Conservation (phyloP, 768 basidiomycete species). For the Mycena chlorophos region DNA sequence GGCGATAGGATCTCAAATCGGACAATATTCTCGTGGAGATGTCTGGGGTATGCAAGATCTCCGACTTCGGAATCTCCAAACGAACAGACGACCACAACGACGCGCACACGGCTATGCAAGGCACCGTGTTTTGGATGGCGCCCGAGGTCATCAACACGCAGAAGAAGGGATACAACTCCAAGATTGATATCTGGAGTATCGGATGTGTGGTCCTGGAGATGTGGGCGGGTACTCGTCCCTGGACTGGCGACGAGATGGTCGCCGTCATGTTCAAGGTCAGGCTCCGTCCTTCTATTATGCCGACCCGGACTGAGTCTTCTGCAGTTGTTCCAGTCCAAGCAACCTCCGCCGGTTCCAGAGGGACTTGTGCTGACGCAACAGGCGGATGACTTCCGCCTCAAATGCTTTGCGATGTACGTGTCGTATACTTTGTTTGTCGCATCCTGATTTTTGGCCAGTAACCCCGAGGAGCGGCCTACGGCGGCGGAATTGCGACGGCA, state of each 20-base stretch:
- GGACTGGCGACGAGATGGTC: slow-evolving; percentile 87
- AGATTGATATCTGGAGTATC: slow-evolving; percentile 98
- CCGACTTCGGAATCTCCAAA: slow-evolving; percentile 99
- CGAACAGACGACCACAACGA: slow-evolving; percentile 84
- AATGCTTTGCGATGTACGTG: slow-evolving; percentile 86
- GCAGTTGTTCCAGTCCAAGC: slow-evolving; percentile 82
- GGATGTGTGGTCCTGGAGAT: slow-evolving; percentile 99
- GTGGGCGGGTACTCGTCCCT: slow-evolving; percentile 96
- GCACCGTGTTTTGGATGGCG: slow-evolving; percentile 99
- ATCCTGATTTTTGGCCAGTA: slow-evolving; percentile 41
- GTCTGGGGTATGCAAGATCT: slow-evolving; percentile 92
- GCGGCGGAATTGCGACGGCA: slow-evolving; percentile 80
- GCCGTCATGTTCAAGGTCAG: slow-evolving; percentile 93
- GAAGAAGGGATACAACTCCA: slow-evolving; percentile 91
- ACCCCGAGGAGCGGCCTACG: slow-evolving; percentile 80
- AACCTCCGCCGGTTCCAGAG: slow-evolving; percentile 86
- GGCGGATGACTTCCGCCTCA: slow-evolving; percentile 82
- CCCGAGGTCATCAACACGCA: slow-evolving; percentile 89
- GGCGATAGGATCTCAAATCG: slow-evolving; percentile 84
- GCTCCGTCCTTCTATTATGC: slow-evolving; percentile 8
- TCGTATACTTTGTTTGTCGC: slow-evolving; percentile 5
- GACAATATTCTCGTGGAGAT: slow-evolving; percentile 98
- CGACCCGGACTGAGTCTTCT: background rate
- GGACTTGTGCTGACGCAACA: slow-evolving; percentile 73
- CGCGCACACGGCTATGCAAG: slow-evolving; percentile 93